Evolutionary conservation across 495 filamentous ascomycete genomes (phyloP), one percentile per base, ranked within the genome.

Genomic region (Aspergillus heteromorphus): DNA sequence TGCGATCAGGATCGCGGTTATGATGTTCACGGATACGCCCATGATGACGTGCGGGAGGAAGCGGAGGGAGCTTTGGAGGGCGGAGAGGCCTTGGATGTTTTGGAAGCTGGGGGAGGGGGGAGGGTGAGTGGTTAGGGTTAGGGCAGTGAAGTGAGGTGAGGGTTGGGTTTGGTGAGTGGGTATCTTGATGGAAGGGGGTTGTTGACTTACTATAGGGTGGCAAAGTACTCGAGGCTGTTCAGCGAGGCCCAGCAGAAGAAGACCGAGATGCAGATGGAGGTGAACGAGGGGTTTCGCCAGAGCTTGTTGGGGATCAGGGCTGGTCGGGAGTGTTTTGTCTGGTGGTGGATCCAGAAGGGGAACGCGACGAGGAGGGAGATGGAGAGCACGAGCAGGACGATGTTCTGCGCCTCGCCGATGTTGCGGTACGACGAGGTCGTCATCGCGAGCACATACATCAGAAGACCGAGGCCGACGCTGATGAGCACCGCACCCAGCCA

Each of bases 21-120:
- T 56, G 14, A 84, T 36, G 61, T 85, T 85, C 13, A 75, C 56
- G 0, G 81, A 19, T 0, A 74, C 55, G 4, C 82, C 83, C 0
- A 76, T 64, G 9, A 84, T 50, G 0, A 80, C 63, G 18, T 67
- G 73, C 0, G 85, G 83, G 1, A 87, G 55, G 55, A 86, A 79
- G 11, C 80, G 76, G 21, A 86, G 21, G 6, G 79, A 71, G 0
- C 79, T 66, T 45, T 79, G 60, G 14, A 83, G 58, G 0, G 77
- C 68, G 14, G 70, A 68, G 0, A 78, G 64, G 0, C 56, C 9
- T 60, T 79, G 76, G 2, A 80, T 69, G 51, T 77, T 58, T 62
- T 80, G 77, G 61, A 75, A 80, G 61, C 71, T 75, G 13, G 54
- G 27, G 0, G 8, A 0, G 13, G 54, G 27, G 0, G 8, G 0